These are phyloP conservation scores for Torrubiella hemipterigena DNA, from an alignment of 2,329 filamentous ascomycete species.

Conservation along the genomic window DNA sequence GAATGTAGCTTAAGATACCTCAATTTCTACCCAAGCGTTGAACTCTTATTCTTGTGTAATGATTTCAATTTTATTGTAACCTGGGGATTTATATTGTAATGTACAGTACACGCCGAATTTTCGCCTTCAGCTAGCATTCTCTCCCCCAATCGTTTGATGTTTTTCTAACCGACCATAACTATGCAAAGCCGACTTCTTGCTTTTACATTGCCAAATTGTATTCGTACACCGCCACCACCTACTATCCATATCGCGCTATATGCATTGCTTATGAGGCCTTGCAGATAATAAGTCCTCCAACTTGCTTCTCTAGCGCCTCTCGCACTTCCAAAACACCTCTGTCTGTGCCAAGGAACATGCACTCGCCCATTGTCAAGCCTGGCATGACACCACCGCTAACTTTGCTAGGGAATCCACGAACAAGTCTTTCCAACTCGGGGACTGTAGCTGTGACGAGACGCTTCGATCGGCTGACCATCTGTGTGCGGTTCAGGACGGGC, in stretches of 20 bases:
- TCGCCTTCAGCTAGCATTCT: too few relatives aligned
- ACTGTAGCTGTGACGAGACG: conserved; percentile 57
- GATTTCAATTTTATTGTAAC: too few relatives aligned
- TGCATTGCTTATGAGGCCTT: conserved; percentile 42
- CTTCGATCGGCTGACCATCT: conserved; percentile 61
- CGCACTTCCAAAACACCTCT: conserved; percentile 67
- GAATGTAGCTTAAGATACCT: neutral
- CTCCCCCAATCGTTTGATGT: too few relatives aligned
- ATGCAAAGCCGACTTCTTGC: neutral
- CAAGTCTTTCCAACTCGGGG: conserved; percentile 48
- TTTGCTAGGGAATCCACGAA: conserved; percentile 51
- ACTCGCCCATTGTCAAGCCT: conserved; percentile 71
- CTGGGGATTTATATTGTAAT: too few relatives aligned
- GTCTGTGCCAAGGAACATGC: conserved; percentile 68
- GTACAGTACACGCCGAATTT: too few relatives aligned
- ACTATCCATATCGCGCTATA: too few relatives aligned
- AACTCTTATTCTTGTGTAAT: too few relatives aligned
- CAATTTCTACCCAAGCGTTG: too few relatives aligned
- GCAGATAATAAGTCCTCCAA: conserved; percentile 72
- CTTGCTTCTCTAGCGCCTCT: conserved; percentile 68
- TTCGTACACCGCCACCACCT: too few relatives aligned
- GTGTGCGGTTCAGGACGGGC: conserved; percentile 61
- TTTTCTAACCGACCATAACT: too few relatives aligned
- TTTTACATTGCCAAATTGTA: conserved; percentile 2
- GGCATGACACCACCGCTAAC: conserved; percentile 54